Evolutionary conservation across 2,329 filamentous ascomycete species (phyloP).

Genomic region (Sphaerulina vaccinii): DNA sequence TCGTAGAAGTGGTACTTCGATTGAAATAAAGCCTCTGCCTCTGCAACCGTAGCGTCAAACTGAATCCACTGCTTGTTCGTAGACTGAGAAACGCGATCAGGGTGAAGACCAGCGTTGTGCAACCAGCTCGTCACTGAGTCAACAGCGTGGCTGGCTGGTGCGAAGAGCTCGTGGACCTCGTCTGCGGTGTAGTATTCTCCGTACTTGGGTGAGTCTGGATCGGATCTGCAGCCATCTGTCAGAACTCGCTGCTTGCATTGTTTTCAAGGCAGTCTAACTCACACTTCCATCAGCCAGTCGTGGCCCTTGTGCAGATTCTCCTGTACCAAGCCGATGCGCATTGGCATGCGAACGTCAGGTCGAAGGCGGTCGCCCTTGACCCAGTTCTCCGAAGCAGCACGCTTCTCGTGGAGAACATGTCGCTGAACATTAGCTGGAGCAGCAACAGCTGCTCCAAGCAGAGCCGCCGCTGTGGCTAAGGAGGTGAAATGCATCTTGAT

Average conservation of each 20-base stretch:
- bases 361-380: constrained; percentile 38
- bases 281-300: constrained; percentile 23
- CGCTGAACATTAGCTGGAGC: constrained; percentile 24
- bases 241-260: neutral
- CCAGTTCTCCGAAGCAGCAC: constrained; percentile 40
- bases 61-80: constrained; percentile 42
- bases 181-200: constrained; percentile 42
- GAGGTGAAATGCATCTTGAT: constrained; percentile 25
- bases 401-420: constrained; percentile 48
- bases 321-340: constrained; percentile 30
- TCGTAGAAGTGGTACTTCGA: constrained; percentile 61
- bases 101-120: constrained; percentile 33
- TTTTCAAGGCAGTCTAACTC: neutral
- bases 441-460: constrained; percentile 17
- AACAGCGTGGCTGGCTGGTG: constrained; percentile 38
- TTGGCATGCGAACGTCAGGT: constrained; percentile 29
- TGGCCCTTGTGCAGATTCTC: constrained; percentile 24
- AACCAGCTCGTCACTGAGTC: constrained; percentile 43
- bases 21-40: constrained; percentile 42
- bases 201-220: constrained; percentile 35
- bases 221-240: constrained; percentile 10
- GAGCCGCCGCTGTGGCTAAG: constrained; percentile 14
- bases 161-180: constrained; percentile 45
- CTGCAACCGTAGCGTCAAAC: constrained; percentile 42
- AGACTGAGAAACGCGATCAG: constrained; percentile 38